phyloP scores from a whole-genome alignment of 768 basidiomycete species.

The Amanita subjunquillea region DNA sequence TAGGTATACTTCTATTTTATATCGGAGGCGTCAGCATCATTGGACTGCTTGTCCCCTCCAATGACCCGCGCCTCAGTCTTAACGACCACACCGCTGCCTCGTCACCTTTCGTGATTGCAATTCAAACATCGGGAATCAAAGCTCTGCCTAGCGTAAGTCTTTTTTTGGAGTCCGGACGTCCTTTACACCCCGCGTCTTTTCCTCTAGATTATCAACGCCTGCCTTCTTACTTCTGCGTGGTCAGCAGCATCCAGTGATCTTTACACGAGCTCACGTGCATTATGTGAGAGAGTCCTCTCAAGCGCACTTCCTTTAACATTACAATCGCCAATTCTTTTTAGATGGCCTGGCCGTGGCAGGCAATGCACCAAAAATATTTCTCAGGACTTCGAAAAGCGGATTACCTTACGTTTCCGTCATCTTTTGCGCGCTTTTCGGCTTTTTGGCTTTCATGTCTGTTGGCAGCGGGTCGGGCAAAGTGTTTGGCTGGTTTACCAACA shows the following conservation, averaged over 20 bases:
- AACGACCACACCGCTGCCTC: slow-evolving; percentile 52
- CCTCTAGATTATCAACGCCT: slow-evolving; percentile 65
- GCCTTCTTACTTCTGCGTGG: slow-evolving; percentile 83
- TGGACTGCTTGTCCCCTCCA: slow-evolving; percentile 75
- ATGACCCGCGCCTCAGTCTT: slow-evolving; percentile 42
- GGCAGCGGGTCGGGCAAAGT: slow-evolving; percentile 56
- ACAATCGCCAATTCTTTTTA: slow-evolving; percentile 13
- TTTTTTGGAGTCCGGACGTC: not conserved
- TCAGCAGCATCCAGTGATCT: slow-evolving; percentile 86
- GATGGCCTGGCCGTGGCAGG: slow-evolving; percentile 74
- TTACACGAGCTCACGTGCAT: slow-evolving; percentile 79
- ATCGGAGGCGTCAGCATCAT: slow-evolving; percentile 63
- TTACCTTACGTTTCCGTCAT: slow-evolving; percentile 67
- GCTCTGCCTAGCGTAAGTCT: slow-evolving; percentile 62
- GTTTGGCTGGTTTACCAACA: slow-evolving; percentile 73
- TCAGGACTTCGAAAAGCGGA: slow-evolving; percentile 56
- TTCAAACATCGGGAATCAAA: slow-evolving; percentile 77
- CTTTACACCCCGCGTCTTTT: not conserved
- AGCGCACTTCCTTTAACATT: not conserved
- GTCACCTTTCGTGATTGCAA: slow-evolving; percentile 90
- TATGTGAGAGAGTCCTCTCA: slow-evolving; percentile 43
- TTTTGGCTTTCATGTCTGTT: slow-evolving; percentile 78
- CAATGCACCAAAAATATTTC: slow-evolving; percentile 78
- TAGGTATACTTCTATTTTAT: slow-evolving; percentile 79
- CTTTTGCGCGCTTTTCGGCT: slow-evolving; percentile 56